Evolutionary conservation across 2,329 filamentous ascomycete species (phyloP), one percentile per base, ranked within the genome.

Genomic region (Colletotrichum sp.): DNA sequence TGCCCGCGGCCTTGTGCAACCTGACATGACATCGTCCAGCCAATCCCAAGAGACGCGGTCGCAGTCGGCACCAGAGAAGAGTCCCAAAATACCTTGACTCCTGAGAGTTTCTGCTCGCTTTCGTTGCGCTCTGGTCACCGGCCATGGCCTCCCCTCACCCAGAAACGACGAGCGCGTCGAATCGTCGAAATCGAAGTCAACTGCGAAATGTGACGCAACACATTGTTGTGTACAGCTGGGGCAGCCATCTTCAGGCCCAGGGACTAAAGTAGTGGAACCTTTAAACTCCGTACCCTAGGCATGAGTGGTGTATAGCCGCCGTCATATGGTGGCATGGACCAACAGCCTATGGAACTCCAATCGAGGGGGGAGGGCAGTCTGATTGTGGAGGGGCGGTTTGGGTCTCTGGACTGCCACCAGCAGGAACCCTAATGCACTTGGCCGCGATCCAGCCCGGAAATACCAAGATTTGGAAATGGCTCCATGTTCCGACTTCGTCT

Each of bases 391-490:
- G 70, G 59, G 34, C 51, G 47, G 24, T 13, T 34, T 66, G 34
- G 55, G 38, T 36, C 61, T 72, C 38, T 31, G 71, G 18, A 36
- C 34, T 70, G 43, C 71, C 54, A 66, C 67, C 71, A 66, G 54
- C 61, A 71, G 62, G 61, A 73, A 73, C 64, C 67, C 61, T 70
- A 65, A 66, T 70, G 66, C 70, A 34, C 31, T 61, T 65, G 61
- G 54, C 38, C 61, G 59, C 38, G 70, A 69, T 59, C 43, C 66
- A 64, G 59, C 66, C 43, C 34, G 58, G 58, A 36, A 63, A 33
- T 51, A 64, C 47, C 66, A 69, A 64, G 66, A 36, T 58, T 54
- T 59, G 16, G 59, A 24, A 16, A 73, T 58, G 62, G 43, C 61
- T 63, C 71, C 62, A 57, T 47, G 27, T 27, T 47, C 55, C 54